Evolutionary conservation across 495 filamentous ascomycete genomes (phyloP).

Genomic region (Pyrenopolyporus hunteri): DNA sequence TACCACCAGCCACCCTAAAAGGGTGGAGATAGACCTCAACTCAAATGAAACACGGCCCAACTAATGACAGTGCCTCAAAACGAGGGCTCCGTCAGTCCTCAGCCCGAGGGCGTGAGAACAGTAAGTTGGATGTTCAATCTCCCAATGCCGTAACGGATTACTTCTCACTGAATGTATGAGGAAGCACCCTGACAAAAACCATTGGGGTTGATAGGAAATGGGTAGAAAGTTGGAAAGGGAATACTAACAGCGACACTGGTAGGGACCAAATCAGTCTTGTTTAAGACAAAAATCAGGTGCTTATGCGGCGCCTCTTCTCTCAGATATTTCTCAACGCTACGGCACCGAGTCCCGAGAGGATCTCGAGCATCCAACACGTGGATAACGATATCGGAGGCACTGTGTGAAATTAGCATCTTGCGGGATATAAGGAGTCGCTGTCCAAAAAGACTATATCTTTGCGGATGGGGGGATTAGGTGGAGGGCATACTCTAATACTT

Average conservation of each 20-base stretch:
- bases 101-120: constrained; percentile 60
- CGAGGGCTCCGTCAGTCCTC: constrained; percentile 75
- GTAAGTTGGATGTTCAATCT: constrained; percentile 77
- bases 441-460: not conserved
- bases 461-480: not conserved
- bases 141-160: constrained; percentile 98
- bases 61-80: constrained; percentile 86
- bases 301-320: constrained; percentile 93
- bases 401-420: constrained; percentile 13
- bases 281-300: constrained; percentile 88
- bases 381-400: constrained; percentile 86
- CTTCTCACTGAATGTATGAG: constrained; percentile 67
- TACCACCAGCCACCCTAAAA: constrained; percentile 61
- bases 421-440: not conserved
- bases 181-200: constrained; percentile 95
- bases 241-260: constrained; percentile 89
- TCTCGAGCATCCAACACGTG: constrained; percentile 95
- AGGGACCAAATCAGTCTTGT: constrained; percentile 97
- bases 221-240: constrained; percentile 16
- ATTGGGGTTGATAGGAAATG: constrained; percentile 55
- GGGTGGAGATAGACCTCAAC: constrained; percentile 74
- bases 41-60: constrained; percentile 71
- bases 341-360: constrained; percentile 86
- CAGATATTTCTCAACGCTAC: constrained; percentile 92
- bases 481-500: constrained; percentile 77